Base-by-base conservation (phyloP, 192 early-diverging fungal species). In the Coemansia sp. region DNA sequence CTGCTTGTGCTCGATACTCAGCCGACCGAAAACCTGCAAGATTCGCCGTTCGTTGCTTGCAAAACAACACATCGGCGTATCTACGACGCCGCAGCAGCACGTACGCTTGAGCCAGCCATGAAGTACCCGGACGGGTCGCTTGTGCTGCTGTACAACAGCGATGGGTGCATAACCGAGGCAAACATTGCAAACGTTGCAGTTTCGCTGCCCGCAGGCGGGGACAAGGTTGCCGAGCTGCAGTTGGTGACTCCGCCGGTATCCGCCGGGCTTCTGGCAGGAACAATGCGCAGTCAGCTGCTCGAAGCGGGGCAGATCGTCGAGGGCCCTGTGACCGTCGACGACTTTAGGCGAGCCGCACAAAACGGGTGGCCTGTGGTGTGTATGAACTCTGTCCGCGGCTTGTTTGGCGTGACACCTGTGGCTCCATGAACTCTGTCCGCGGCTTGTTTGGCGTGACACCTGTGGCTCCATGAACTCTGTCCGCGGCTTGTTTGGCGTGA, bases 341-440 rank as follows among this genome's bases (percentile, higher is more conserved):
- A 81, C 66, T 75, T 72, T 34, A 41, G 38, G 12, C 36, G 56
- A n/a, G 78, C 78, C 0, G 70, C 45, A 1, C 35, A 23, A 8
- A 68, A 75, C 34, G 66, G 62, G 15, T 81, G 78, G 78, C 69
- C 68, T 6, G 69, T 81, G 16, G 14, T 75, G 56, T 81, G 78
- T 48, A 81, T 81, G 78, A 81, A 81, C 66, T 81, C 78, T 24
- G 78, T 81, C 2, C 73, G 78, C n/a, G 73, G 73, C 7, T 39
- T 68, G 15, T 81, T 68, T 44, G 23, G 26, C 20, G 78, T 81
- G 2, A 56, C 41, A 4, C 65, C 64, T 10, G 56, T 62, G 7
- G 35, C 58, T 34, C 33, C 11, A 4, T 53, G 6, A 23, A 53
- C 23, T 81, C 78, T 24, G 78, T 81, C 2, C 72, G 78, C n/a